These are phyloP conservation scores for Diaporthe capsici DNA, from an alignment of 2,329 filamentous ascomycete genomes.

Conservation along the genomic window DNA sequence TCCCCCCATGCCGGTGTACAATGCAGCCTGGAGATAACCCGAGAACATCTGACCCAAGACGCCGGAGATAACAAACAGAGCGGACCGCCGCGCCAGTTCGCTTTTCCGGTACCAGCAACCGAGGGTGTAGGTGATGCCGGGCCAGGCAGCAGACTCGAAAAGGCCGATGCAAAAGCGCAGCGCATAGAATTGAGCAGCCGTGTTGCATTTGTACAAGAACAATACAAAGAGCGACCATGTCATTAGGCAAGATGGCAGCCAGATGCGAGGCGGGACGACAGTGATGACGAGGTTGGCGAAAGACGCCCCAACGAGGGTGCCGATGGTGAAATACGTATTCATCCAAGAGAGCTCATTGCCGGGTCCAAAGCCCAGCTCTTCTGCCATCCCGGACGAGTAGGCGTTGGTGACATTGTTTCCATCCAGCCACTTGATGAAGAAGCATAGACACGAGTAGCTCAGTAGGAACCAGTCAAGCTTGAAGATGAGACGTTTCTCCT, in stretches of 20 bases:
- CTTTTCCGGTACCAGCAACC: slow-evolving; percentile 72
- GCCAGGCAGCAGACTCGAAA: slow-evolving; percentile 68
- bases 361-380: slow-evolving; percentile 59
- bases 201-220: slow-evolving; percentile 57
- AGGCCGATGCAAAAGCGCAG: slow-evolving; percentile 69
- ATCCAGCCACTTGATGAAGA: slow-evolving; percentile 63
- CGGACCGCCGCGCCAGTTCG: slow-evolving; percentile 70
- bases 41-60: slow-evolving; percentile 60
- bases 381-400: slow-evolving; percentile 62
- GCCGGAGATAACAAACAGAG: slow-evolving; percentile 70
- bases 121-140: slow-evolving; percentile 58
- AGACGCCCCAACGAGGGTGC: slow-evolving; percentile 60
- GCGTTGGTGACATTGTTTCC: slow-evolving; percentile 63
- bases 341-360: slow-evolving; percentile 60
- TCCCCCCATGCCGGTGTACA: slow-evolving; percentile 53
- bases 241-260: slow-evolving; percentile 55
- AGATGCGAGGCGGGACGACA: slow-evolving; percentile 57
- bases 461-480: slow-evolving; percentile 66
- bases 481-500: slow-evolving; percentile 61
- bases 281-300: slow-evolving; percentile 61
- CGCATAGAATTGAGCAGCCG: slow-evolving; percentile 57
- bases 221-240: slow-evolving; percentile 57
- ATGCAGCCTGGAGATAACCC: slow-evolving; percentile 52
- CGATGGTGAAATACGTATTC: slow-evolving; percentile 63
- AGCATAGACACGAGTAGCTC: slow-evolving; percentile 58